These are phyloP conservation scores for Hyaloscypha finlandica DNA, from an alignment of 495 filamentous ascomycete genomes.

Conservation along the genomic window DNA sequence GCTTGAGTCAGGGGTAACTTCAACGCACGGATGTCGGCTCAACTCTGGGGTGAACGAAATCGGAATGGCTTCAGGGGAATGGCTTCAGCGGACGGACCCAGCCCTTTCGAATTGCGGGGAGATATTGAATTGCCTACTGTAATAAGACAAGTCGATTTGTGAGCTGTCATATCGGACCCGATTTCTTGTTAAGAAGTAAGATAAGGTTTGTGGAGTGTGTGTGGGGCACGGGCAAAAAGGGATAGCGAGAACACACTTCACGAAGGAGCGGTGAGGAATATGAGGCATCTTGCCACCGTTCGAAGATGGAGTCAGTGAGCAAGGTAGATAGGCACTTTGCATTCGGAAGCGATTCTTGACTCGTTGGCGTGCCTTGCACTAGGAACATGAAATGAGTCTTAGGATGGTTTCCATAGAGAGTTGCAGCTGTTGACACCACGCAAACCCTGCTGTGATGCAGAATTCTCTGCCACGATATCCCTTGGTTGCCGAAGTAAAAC, in stretches of 20 bases:
- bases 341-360: background rate
- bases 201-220: background rate
- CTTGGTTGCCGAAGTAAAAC: background rate
- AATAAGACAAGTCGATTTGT: background rate
- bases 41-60: no score
- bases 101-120: background rate
- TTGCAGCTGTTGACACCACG: background rate
- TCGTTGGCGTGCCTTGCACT: background rate
- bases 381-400: no score
- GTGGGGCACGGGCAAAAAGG: background rate
- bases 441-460: no score
- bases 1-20: background rate
- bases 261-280: background rate
- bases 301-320: no score
- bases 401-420: background rate
- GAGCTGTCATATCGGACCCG: background rate
- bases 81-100: background rate
- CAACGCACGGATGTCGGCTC: no score
- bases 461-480: background rate
- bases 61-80: no score
- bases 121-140: background rate
- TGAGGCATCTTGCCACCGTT: background rate
- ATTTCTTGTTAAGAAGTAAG: background rate
- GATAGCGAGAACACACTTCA: background rate
- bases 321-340: background rate